Evolutionary conservation across 208 protist species (phyloP), one percentile per base, ranked within the genome.

Genomic region (Vickermania ingenoplastis): DNA sequence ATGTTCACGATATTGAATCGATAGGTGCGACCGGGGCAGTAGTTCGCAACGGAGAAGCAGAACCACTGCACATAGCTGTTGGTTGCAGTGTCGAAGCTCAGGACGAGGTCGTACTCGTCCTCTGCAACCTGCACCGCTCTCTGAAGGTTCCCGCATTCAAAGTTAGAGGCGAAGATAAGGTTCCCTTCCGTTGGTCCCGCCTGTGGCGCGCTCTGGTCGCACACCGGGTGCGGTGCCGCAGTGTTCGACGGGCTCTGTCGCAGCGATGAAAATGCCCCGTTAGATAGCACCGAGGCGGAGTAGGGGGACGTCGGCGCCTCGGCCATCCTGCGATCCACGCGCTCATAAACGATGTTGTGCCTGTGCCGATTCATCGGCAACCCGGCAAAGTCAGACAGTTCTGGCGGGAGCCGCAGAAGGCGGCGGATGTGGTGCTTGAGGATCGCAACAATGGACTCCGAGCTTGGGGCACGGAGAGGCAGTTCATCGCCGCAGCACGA

Each of bases 1-100:
- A 98, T 84, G 71, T 99, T 99, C 31, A 98, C 65, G 57, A 99
- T 97, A 67, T 98, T 99, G 68, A 99, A 98, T 29, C 79, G 89
- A 53, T 97, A 97, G 1, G 67, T 81, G 53, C 59, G 75, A 14
- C 83, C 92, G 17, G 79, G 69, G 4, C 30, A 54, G 51, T 84
- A 89, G 52, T 81, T 59, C 22, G 61, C 55, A 2, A 98, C 65
- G 30, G 67, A 65, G 61, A 98, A 99, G 79, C 85, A 98, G 65
- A 97, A 99, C 97, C 97, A 99, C 81, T 99, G 97, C 36, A 94
- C 95, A 78, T 97, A 96, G 26, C 86, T 89, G 55, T 83, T 86
- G 5, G 96, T 98, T 41, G 97, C 90, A 4, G 96, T 92, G 78
- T 99, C 97, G 53, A 86, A 79, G 21, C 67, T 70, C 3, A 99